Evolutionary conservation across 2,329 filamentous ascomycete genomes (phyloP), one percentile per base, ranked within the genome.

Genomic region (Neocucurbitaria cava): DNA sequence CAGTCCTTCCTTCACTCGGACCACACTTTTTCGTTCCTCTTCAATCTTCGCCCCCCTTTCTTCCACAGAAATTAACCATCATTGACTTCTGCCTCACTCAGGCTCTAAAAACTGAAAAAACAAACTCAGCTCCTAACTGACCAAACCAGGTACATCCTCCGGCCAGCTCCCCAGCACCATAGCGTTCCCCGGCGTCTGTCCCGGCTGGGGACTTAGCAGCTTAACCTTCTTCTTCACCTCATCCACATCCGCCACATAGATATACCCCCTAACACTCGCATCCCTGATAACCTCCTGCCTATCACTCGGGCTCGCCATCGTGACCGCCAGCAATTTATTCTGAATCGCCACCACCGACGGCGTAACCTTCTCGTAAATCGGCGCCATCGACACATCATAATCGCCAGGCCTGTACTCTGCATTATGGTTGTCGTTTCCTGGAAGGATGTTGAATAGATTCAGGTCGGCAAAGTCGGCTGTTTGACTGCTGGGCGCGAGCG

Each of bases 171-270:
- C 92, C 87, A 90, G 89, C 17, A 98, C 82, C 68, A 98, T 80
- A 5, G 94, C 92, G 69, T 88, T 83, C 62, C 89, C 86, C 0
- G 91, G 92, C 55, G 96, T 82, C 54, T 90, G 84, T 2, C 92
- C 92, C 47, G 90, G 90, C 57, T 96, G 87, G 1, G 95, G 95
- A 17, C 91, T 88, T 54, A 99, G 79, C 18, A 98, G 81, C 69
- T 91, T 89, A 28, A 97, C 82, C 73, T 90, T 90, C 62, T 87
- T 87, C 74, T 90, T 90, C 65, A 89, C 88, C 70, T 91, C 90
- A 69, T 99, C 93, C 3, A 98, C 91, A 58, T 96, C 91, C 0
- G 91, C 89, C 15, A 98, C 90, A 69, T 96, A 97, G 26, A 97
- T 84, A 70, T 96, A 99, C 0, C 95, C 95, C 84, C 96, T 89